Conservation (phyloP, 2,329 filamentous ascomycete species). For the Fusarium begoniae region DNA sequence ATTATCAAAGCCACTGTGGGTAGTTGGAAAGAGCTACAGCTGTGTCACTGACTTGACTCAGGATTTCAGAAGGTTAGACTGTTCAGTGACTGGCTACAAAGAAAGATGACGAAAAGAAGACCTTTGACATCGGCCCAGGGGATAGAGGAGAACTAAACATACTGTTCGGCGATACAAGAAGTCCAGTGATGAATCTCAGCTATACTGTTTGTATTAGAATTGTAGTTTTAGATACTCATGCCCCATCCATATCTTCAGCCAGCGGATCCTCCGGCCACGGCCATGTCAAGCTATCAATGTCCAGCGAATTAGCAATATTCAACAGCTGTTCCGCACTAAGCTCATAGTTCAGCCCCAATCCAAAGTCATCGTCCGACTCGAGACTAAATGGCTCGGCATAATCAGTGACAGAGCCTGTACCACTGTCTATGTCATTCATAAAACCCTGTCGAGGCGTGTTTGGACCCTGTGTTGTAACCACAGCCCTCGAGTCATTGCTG, state of each 20-base stretch:
- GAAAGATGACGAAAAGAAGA: background rate
- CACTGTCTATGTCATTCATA: background rate
- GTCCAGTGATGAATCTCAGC: too few relatives aligned
- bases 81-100: background rate
- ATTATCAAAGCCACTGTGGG: background rate
- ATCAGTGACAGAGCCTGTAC: background rate
- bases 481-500: background rate
- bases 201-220: background rate
- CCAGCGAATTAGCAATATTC: slow-evolving; percentile 30
- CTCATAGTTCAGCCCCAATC: slow-evolving; percentile 23
- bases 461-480: background rate
- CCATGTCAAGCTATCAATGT: slow-evolving; percentile 35
- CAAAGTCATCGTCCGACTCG: slow-evolving; percentile 10
- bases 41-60: background rate
- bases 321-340: slow-evolving; percentile 34
- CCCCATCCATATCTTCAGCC: background rate
- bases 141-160: background rate
- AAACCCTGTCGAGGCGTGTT: background rate
- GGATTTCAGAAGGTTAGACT: accelerated
- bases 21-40: background rate
- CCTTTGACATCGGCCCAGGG: accelerated
- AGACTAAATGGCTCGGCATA: slow-evolving; percentile 4
- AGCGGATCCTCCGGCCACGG: slow-evolving; percentile 22
- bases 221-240: background rate
- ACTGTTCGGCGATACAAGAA: too few relatives aligned